These are phyloP conservation scores for Fusarium pininemorale DNA, from an alignment of 2,329 filamentous ascomycete species.

Conservation along the genomic window DNA sequence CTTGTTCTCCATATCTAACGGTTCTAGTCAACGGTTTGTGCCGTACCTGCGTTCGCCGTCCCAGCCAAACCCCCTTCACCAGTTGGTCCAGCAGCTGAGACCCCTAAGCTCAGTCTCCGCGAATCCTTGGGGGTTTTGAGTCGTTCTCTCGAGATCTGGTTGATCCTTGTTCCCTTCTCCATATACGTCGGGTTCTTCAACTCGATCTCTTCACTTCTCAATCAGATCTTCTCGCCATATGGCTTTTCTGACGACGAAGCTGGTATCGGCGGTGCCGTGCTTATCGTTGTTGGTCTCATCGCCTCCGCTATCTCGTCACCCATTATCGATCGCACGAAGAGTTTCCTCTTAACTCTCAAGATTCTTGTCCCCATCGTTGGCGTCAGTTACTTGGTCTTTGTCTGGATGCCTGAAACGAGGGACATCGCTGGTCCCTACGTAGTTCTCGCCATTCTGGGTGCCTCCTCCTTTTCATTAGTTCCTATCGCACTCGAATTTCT, in stretches of 20 bases:
- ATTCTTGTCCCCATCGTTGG: slow-evolving; percentile 78
- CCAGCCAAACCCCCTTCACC: slow-evolving; percentile 81
- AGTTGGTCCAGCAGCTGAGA: slow-evolving; percentile 72
- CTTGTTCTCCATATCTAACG: slow-evolving; percentile 16
- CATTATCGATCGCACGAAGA: slow-evolving; percentile 85
- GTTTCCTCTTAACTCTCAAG: slow-evolving; percentile 78
- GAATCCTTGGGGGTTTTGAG: slow-evolving; percentile 62
- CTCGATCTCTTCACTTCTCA: slow-evolving; percentile 84
- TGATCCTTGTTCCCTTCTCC: slow-evolving; percentile 82
- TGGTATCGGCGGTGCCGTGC: slow-evolving; percentile 86
- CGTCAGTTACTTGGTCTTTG: slow-evolving; percentile 76
- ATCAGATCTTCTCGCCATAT: slow-evolving; percentile 89
- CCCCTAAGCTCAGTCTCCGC: slow-evolving; percentile 62
- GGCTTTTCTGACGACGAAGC: slow-evolving; percentile 84
- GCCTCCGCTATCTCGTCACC: slow-evolving; percentile 79
- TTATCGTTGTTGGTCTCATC: slow-evolving; percentile 89
- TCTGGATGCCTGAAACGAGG: slow-evolving; percentile 76
- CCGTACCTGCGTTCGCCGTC: slow-evolving; percentile 83
- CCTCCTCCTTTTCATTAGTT: slow-evolving; percentile 80
- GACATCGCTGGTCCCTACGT: slow-evolving; percentile 76
- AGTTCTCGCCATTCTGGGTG: slow-evolving; percentile 80
- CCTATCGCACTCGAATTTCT: slow-evolving; percentile 88
- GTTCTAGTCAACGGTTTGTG: slow-evolving; percentile 55
- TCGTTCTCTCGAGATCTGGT: slow-evolving; percentile 76
- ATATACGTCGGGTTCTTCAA: slow-evolving; percentile 95